Evolutionary conservation across 176 grass and related monocot genomes (phyloP), one percentile per base, ranked within the genome.

Genomic region (Avena sativa): DNA sequence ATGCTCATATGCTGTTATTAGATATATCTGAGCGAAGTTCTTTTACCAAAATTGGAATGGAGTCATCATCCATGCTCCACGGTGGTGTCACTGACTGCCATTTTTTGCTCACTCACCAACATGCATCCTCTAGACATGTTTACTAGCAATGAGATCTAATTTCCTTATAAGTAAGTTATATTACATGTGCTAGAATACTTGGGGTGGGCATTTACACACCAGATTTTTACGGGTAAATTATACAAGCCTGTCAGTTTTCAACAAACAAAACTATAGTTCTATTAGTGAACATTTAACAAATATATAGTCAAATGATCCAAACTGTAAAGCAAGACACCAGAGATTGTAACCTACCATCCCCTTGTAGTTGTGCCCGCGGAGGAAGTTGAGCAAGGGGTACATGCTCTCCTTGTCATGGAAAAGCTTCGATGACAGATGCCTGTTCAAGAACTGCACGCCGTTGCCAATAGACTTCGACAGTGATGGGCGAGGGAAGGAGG

Each of bases 381-480:
- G 97, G 85, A 99, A 99, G 86, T 96, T 99, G 69, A 99, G 94
- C 87, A 99, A 89, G 8, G 97, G 97, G 64, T 94, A 91, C 97
- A 99, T 86, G 85, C 97, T 99, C 85, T 99, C 97, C 89, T 90
- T 99, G 81, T 99, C 94, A 75, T 93, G 87, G 92, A 99, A 99
- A 65, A 99, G 81, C 90, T 96, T 99, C 1, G 97, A 99, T 0
- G 97, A 99, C 82, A 99, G 89, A 73, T 99, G 97, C n/a, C 97
- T 90, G 79, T 99, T 99, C 49, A 99, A 91, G 86, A 99, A 99
- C 89, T 99, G 97, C 92, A 99, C 92, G 40, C 97, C 97, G 12
- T 99, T 99, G 49, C 97, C 94, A 20, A 99, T 99, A 50, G 97
- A 99, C 88, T 99, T 99, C 0, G 94, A 99, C 72, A 98, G 70